These are phyloP conservation scores for Phoenix dactylifera DNA, from an alignment of 176 grass and related monocot species.

Conservation along the genomic window DNA sequence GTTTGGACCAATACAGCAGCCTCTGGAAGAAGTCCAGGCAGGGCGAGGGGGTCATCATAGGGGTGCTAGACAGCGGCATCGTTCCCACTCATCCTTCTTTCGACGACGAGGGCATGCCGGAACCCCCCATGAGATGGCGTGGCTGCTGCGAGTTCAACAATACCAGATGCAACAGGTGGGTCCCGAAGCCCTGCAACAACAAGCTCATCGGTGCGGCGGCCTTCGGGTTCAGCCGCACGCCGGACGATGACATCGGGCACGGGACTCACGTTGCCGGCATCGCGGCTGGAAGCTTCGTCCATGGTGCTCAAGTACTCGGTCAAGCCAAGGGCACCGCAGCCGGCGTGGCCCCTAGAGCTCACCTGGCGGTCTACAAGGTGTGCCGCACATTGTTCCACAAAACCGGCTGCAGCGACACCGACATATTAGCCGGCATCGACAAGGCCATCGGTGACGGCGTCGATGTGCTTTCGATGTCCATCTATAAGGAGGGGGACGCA, in stretches of 20 bases:
- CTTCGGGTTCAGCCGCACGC: constrained; percentile 7
- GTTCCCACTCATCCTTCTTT: constrained; percentile 77
- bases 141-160: constrained; percentile 43
- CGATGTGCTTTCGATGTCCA: constrained; percentile 48
- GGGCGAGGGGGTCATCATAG: constrained; percentile 55
- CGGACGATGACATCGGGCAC: constrained; percentile 44
- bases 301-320: constrained; percentile 54
- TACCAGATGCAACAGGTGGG: not conserved
- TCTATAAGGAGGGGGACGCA: not conserved
- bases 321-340: constrained; percentile 74
- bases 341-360: constrained; percentile 42
- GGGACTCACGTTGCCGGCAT: constrained; percentile 85
- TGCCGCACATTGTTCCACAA: constrained; percentile 8
- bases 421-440: constrained; percentile 52
- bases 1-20: constrained; percentile 39
- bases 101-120: constrained; percentile 43
- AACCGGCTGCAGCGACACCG: constrained; percentile 25
- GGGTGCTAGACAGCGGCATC: constrained; percentile 68
- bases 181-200: constrained; percentile 46
- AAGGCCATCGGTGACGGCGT: constrained; percentile 39
- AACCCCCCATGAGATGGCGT: constrained; percentile 45
- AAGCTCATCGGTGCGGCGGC: constrained; percentile 71
- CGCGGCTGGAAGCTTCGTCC: constrained; percentile 69
- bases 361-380: constrained; percentile 59
- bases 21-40: not conserved